phyloP scores from a whole-genome alignment of 441 rosid genomes.

The Mallotus japonicus region DNA sequence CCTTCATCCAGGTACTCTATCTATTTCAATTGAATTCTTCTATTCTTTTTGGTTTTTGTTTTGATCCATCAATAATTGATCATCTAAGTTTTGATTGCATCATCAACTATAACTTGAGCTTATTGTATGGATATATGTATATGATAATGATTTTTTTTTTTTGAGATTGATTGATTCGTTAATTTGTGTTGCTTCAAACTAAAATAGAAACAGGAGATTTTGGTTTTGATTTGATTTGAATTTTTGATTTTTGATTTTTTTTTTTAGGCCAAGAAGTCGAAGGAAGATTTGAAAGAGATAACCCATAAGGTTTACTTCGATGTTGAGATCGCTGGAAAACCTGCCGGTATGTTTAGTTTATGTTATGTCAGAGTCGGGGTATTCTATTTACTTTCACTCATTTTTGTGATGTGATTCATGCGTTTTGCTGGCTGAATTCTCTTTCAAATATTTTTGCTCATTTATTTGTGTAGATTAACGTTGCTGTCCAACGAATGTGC shows the following conservation, averaged over 20 bases:
- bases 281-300: constrained; percentile 49
- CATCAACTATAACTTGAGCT: too few relatives aligned
- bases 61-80: neutral
- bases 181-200: too few relatives aligned
- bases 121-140: too few relatives aligned
- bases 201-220: neutral
- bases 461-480: too few relatives aligned
- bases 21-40: neutral
- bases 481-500: too few relatives aligned
- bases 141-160: neutral
- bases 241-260: neutral
- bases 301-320: constrained; percentile 87
- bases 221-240: too few relatives aligned
- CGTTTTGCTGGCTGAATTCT: too few relatives aligned
- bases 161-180: neutral
- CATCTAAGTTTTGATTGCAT: too few relatives aligned
- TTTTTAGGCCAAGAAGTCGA: constrained; percentile 13
- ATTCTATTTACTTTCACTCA: neutral
- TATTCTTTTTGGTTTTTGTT: neutral
- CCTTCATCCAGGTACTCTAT: constrained; percentile 57
- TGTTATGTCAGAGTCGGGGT: too few relatives aligned
- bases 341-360: constrained; percentile 43
- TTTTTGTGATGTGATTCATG: too few relatives aligned
- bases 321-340: constrained; percentile 69
- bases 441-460: too few relatives aligned